phyloP scores from a whole-genome alignment of 441 rosid genomes.

The Francoa sonchifolia region DNA sequence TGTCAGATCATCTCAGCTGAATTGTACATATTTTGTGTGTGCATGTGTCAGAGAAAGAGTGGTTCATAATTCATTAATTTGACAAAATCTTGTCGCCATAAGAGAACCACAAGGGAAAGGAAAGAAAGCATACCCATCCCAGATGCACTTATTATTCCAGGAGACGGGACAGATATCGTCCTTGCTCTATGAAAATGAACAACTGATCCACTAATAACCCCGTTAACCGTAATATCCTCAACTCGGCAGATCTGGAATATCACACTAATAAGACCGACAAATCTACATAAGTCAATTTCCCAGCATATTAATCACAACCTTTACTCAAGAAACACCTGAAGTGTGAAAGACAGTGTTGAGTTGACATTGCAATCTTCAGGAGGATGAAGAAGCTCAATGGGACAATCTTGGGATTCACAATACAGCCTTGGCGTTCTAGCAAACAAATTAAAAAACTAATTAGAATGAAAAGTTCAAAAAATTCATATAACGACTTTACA shows the following conservation, averaged over 20 bases:
- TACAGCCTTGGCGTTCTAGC: slow-evolving; percentile 77
- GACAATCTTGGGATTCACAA: slow-evolving; percentile 74
- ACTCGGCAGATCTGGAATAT: slow-evolving; percentile 80
- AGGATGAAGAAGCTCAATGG: slow-evolving; percentile 74
- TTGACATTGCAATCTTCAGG: slow-evolving; percentile 99
- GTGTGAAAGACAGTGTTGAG: slow-evolving; percentile 86
- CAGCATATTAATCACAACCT: slow-evolving; percentile 11
- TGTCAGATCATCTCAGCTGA: neutral
- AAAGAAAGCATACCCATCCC: slow-evolving; percentile 64
- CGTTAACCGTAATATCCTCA: slow-evolving; percentile 85
- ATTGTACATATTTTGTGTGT: neutral
- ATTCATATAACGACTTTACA: slow-evolving; percentile 8
- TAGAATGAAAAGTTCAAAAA: slow-evolving; percentile 1
- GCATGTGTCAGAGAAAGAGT: neutral
- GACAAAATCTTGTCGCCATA: neutral
- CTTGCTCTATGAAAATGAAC: slow-evolving; percentile 95
- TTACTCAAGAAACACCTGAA: slow-evolving; percentile 56
- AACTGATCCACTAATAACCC: slow-evolving; percentile 85
- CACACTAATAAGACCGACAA: slow-evolving; percentile 16
- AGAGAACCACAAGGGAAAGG: slow-evolving; percentile 5
- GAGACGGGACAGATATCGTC: slow-evolving; percentile 54
- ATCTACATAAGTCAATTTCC: slow-evolving; percentile 13
- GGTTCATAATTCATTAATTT: neutral
- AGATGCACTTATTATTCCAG: slow-evolving; percentile 82
- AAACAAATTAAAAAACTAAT: slow-evolving; percentile 11